Base-by-base conservation (phyloP, 2,329 filamentous ascomycete species). In the Elsinoe necatrix region DNA sequence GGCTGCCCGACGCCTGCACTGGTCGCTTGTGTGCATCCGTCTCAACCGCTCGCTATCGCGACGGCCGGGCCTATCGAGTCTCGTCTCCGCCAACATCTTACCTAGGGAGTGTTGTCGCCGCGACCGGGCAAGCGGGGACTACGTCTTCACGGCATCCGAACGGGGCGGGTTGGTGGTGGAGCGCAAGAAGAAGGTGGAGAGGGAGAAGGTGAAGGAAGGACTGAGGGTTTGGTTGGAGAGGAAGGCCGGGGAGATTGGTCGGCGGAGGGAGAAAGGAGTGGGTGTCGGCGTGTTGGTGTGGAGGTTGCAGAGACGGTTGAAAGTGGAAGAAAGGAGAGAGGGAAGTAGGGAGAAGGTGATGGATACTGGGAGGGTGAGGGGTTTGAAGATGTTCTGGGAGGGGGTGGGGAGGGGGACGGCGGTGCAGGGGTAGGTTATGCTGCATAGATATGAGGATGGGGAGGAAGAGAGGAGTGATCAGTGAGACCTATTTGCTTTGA, bases 361-460 rank as follows among this genome's bases (percentile, higher is more conserved):
- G 0, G 79, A 80, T 2, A 25, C 41, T 6, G 55, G 50, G 29
- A 64, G 57, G 45, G 66, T 69, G 8, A 61, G 57, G 18, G 75
- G 79, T 20, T 66, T 88, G 57, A 78, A 78, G 63, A 75, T 75
- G 59, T 87, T 85, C 65, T 88, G 84, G 83, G 85, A 87, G 69
- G 74, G 75, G 20, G 72, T 86, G 31, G 75, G 54, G 29, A 39
- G 48, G 48, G 31, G 48, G 11, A 18, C 23, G 18, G 41, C 23
- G 21, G 21, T 45, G 41, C 14, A 14, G 23, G 16, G 11, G 21
- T 42, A 37, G 12, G 14, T 37, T 4, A n/a, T 37, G 34, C 5
- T 37, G 34, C 5, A 11, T 20, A 21, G 39, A 43, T 12, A 37
- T 7, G 9, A n/a, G 34, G 14, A n/a, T 37, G 34, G 4, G 39